phyloP scores from a whole-genome alignment of 768 basidiomycete species.

The Auriscalpium orientale region DNA sequence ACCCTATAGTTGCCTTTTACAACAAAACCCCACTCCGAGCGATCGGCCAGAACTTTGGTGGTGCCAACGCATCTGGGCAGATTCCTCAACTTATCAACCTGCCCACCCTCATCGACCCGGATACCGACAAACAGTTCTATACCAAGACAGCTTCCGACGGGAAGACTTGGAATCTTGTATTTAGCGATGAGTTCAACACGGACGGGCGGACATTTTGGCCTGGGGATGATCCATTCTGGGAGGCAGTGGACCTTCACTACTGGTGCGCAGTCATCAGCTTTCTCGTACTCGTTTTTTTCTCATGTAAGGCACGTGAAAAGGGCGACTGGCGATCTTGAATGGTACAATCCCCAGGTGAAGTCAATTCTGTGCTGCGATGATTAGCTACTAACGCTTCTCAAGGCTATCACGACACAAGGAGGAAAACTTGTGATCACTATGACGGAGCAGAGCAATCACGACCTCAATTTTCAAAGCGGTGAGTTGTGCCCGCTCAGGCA shows the following conservation, averaged over 20 bases:
- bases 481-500: constrained; percentile 20
- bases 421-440: constrained; percentile 82
- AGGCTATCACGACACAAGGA: constrained; percentile 61
- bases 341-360: constrained; percentile 69
- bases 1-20: constrained; percentile 68
- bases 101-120: constrained; percentile 64
- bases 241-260: constrained; percentile 82
- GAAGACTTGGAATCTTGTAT: constrained; percentile 71
- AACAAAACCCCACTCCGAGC: constrained; percentile 17
- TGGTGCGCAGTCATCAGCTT: constrained; percentile 35
- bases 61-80: constrained; percentile 82
- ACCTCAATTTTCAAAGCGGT: constrained; percentile 81
- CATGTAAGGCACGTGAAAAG: constrained; percentile 16
- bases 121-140: constrained; percentile 54
- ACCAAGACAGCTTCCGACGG: constrained; percentile 70
- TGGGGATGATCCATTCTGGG: constrained; percentile 82
- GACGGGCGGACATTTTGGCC: constrained; percentile 69
- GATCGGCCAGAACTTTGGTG: constrained; percentile 76
- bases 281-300: not conserved
- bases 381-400: not conserved
- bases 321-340: constrained; percentile 73
- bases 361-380: not conserved
- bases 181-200: constrained; percentile 80
- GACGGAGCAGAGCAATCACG: constrained; percentile 58
- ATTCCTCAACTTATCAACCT: constrained; percentile 68